Conservation (phyloP, 345 rosid species). For the Syzygium jambos region DNA sequence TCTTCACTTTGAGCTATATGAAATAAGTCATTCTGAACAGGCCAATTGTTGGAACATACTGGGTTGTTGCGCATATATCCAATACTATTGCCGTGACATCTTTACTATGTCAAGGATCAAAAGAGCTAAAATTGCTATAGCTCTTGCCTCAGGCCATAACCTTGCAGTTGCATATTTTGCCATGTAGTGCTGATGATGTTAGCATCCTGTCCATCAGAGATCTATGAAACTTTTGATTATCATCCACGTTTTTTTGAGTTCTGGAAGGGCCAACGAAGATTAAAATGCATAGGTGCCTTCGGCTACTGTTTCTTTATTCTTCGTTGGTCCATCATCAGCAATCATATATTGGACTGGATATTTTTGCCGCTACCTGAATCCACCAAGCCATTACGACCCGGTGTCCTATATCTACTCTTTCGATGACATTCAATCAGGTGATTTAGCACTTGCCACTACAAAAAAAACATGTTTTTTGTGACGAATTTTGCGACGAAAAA, state of each 20-base stretch:
- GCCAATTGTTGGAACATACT: not conserved
- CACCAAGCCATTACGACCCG: too few relatives aligned
- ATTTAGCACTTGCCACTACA: not conserved
- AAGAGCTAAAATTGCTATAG: not conserved
- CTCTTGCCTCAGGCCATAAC: not conserved
- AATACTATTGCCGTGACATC: not conserved
- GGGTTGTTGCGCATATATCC: not conserved
- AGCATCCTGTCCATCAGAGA: not conserved
- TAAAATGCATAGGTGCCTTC: too few relatives aligned
- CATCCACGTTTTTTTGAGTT: not conserved
- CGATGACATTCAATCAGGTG: too few relatives aligned
- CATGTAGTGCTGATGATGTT: accelerated
- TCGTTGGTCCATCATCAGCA: too few relatives aligned
- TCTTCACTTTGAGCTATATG: not conserved
- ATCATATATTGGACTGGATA: too few relatives aligned
- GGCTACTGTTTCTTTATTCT: too few relatives aligned
- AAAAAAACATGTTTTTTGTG: too few relatives aligned
- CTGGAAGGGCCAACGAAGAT: too few relatives aligned
- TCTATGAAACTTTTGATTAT: not conserved
- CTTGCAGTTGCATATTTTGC: not conserved
- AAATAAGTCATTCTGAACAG: not conserved
- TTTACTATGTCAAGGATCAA: not conserved
- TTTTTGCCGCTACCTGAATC: too few relatives aligned
- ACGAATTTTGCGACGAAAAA: too few relatives aligned
- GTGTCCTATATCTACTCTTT: too few relatives aligned